Percentiles rank a stretch among this genome's conserved stretches.
These are phyloP conservation scores for Corynascus novoguineensis DNA, from an alignment of 495 filamentous ascomycete species.

Conservation along the genomic window DNA sequence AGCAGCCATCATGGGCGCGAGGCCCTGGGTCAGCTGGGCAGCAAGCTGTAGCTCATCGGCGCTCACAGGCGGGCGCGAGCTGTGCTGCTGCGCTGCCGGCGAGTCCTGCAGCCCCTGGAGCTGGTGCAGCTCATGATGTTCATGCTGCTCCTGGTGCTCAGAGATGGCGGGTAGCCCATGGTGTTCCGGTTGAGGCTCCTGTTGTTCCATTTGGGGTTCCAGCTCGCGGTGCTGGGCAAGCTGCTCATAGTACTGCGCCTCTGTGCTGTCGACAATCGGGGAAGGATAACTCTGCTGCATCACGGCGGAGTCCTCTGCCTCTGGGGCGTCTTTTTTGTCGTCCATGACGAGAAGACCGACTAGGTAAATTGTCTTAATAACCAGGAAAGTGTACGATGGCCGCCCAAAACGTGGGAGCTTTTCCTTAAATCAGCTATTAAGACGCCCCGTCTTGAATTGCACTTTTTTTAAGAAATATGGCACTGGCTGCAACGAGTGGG, in stretches of 20 bases:
- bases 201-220: constrained; percentile 20
- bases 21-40: constrained; percentile 46
- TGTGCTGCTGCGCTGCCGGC: constrained; percentile 28
- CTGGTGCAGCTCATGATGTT: constrained; percentile 24
- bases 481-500: not conserved
- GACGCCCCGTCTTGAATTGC: too few species aligned
- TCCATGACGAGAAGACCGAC: constrained; percentile 16
- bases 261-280: constrained; percentile 23
- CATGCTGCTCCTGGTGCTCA: constrained; percentile 22
- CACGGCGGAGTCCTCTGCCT: constrained; percentile 21
- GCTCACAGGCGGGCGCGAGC: constrained; percentile 30
- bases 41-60: constrained; percentile 48
- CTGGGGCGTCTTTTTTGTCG: constrained; percentile 19
- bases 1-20: constrained; percentile 33
- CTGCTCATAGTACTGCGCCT: constrained; percentile 29
- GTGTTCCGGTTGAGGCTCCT: constrained; percentile 16
- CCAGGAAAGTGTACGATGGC: not conserved
- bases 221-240: constrained; percentile 19
- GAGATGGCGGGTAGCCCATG: constrained; percentile 16
- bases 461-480: too few species aligned
- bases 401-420: not conserved
- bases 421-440: too few species aligned
- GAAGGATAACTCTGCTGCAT: constrained; percentile 30
- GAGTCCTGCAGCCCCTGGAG: constrained; percentile 30
- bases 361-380: not conserved